phyloP scores from a whole-genome alignment of 2,329 filamentous ascomycete genomes.

The Cladosporium austrohemisphaericum region DNA sequence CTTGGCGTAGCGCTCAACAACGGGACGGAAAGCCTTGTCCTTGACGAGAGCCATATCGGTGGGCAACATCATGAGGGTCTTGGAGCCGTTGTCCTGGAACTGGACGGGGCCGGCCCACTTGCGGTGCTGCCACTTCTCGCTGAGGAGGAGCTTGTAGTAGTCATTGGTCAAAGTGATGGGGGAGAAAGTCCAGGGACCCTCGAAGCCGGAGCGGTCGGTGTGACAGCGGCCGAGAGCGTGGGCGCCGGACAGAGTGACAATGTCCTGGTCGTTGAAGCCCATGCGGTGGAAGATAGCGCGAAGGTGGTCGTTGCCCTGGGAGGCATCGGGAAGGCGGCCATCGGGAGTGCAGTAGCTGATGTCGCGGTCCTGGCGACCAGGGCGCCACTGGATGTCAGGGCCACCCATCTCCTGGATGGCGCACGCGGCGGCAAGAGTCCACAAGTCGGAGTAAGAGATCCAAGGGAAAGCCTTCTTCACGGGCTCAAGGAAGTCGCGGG shows the following conservation, averaged over 20 bases:
- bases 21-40: conserved; percentile 79
- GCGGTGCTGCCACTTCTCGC: conserved; percentile 88
- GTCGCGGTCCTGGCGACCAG: conserved; percentile 78
- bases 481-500: conserved; percentile 89
- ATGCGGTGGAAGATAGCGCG: conserved; percentile 92
- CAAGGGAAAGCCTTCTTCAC: conserved; percentile 88
- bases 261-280: conserved; percentile 97
- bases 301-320: conserved; percentile 75
- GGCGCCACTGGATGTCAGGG: conserved; percentile 80
- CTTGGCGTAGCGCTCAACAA: conserved; percentile 83
- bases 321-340: conserved; percentile 80
- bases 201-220: conserved; percentile 79
- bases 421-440: conserved; percentile 82
- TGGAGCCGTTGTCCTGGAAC: conserved; percentile 82
- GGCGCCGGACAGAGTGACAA: conserved; percentile 65
- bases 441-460: conserved; percentile 95
- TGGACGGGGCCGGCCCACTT: conserved; percentile 92
- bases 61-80: conserved; percentile 95
- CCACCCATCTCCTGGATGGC: conserved; percentile 96
- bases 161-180: conserved; percentile 92
- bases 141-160: conserved; percentile 80
- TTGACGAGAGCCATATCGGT: conserved; percentile 82
- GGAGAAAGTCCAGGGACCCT: conserved; percentile 88
- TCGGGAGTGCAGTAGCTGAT: conserved; percentile 85
- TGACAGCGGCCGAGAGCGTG: conserved; percentile 90